phyloP scores from a whole-genome alignment of 768 basidiomycete genomes.

The Tremella fuciformis region DNA sequence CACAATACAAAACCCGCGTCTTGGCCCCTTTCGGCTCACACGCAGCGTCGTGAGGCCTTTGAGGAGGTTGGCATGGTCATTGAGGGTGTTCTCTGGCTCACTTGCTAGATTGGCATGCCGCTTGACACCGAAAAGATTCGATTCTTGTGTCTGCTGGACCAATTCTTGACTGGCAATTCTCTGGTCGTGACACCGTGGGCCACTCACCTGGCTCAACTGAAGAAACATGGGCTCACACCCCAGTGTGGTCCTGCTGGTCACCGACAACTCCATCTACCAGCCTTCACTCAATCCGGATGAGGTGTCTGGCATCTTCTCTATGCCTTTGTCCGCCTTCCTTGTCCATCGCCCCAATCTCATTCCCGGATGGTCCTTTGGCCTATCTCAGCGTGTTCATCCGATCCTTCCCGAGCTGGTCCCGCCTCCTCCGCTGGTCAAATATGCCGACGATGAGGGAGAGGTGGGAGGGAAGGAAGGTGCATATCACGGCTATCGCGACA shows the following conservation, averaged over 20 bases:
- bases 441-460: constrained; percentile 55
- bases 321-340: constrained; percentile 73
- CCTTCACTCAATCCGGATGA: constrained; percentile 76
- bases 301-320: constrained; percentile 78
- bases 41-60: constrained; percentile 77
- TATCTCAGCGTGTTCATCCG: constrained; percentile 49
- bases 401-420: constrained; percentile 11
- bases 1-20: constrained; percentile 12
- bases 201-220: background rate
- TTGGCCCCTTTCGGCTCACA: background rate
- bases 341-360: constrained; percentile 58
- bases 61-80: constrained; percentile 64
- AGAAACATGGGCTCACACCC: background rate
- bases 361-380: constrained; percentile 37
- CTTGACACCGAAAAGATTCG: constrained; percentile 67
- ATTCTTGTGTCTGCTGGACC: constrained; percentile 72
- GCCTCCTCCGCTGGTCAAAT: constrained; percentile 48
- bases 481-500: constrained; percentile 56
- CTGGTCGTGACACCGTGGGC: constrained; percentile 80
- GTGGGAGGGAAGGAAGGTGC: constrained; percentile 30
- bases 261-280: constrained; percentile 70
- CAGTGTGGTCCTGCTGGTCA: constrained; percentile 80
- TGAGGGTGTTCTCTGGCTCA: constrained; percentile 5
- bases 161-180: constrained; percentile 68
- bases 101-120: constrained; percentile 75